These are phyloP conservation scores for Pseudopediastrum boryanum DNA, from an alignment of 139 green algal genomes.

Conservation along the genomic window DNA sequence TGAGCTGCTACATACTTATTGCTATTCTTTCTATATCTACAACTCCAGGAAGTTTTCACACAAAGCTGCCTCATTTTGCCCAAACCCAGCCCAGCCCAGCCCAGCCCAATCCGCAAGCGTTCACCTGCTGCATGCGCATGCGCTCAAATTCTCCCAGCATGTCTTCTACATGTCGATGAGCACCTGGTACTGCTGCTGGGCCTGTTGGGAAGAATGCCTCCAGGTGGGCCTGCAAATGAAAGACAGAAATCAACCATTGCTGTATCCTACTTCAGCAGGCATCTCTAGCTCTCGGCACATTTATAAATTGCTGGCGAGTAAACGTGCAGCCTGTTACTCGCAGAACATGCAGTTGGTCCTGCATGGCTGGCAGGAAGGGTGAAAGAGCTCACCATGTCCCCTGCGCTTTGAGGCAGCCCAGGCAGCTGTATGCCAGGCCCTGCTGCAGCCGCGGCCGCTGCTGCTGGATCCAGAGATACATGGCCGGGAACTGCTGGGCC, in stretches of 20 bases:
- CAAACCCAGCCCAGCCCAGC: not conserved
- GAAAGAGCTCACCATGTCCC: conserved; percentile 17
- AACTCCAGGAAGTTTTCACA: not conserved
- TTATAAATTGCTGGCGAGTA: too few species aligned
- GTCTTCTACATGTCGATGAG: conserved; percentile 1
- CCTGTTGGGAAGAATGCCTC: conserved; percentile 29
- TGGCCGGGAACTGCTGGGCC: not conserved
- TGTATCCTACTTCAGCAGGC: too few species aligned
- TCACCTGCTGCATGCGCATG: conserved; percentile 23
- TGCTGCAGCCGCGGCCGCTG: conserved; percentile 30
- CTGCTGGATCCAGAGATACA: conserved; percentile 27
- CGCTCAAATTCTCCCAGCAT: conserved; percentile 42
- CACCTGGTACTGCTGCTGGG: conserved; percentile 14
- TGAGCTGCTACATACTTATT: not conserved
- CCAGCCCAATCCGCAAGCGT: not conserved
- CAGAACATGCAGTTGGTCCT: too few species aligned
- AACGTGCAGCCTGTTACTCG: too few species aligned
- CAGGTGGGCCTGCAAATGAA: conserved; percentile 23
- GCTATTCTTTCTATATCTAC: not conserved
- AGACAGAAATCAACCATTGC: too few species aligned
- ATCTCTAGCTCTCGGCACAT: too few species aligned
- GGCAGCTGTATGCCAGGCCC: conserved; percentile 38
- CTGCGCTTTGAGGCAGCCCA: conserved; percentile 1
- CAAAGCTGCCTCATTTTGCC: not conserved
- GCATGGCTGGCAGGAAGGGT: too few species aligned